These are phyloP conservation scores for Phytophthora idaei DNA, from an alignment of 352 stramenopile species.

Conservation along the genomic window DNA sequence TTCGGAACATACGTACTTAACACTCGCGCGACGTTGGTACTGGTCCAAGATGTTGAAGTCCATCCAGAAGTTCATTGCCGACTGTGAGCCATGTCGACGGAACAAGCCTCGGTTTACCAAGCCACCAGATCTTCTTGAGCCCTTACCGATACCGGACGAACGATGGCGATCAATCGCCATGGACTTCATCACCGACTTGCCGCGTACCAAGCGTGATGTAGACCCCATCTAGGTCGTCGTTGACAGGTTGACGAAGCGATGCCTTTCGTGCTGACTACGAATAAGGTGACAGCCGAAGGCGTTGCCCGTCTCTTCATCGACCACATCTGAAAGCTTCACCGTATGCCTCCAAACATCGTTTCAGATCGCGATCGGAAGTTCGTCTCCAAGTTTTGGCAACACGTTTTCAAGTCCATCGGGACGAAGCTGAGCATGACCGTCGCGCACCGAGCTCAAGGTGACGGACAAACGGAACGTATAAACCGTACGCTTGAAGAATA, in stretches of 20 bases:
- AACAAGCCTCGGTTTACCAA: too few species aligned
- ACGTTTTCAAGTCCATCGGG: slow-evolving; percentile 1
- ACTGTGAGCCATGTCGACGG: too few species aligned
- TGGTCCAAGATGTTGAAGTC: too few species aligned
- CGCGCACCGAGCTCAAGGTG: neutral
- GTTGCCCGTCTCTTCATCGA: neutral
- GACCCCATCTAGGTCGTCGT: neutral
- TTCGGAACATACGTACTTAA: too few species aligned
- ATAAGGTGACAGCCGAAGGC: neutral
- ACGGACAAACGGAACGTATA: neutral
- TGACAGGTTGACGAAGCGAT: neutral
- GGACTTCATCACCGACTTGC: neutral
- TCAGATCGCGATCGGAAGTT: neutral
- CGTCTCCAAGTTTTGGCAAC: neutral
- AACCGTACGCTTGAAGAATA: neutral
- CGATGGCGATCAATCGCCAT: too few species aligned
- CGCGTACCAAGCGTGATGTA: neutral
- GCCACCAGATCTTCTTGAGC: too few species aligned
- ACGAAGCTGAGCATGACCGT: neutral
- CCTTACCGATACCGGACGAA: too few species aligned
- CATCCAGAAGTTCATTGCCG: neutral
- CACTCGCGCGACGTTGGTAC: too few species aligned
- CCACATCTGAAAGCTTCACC: neutral
- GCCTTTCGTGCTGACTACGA: neutral
- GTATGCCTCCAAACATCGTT: too few species aligned